phyloP scores from a whole-genome alignment of 2,329 filamentous ascomycete species.

The Colletotrichum ledebouriae region DNA sequence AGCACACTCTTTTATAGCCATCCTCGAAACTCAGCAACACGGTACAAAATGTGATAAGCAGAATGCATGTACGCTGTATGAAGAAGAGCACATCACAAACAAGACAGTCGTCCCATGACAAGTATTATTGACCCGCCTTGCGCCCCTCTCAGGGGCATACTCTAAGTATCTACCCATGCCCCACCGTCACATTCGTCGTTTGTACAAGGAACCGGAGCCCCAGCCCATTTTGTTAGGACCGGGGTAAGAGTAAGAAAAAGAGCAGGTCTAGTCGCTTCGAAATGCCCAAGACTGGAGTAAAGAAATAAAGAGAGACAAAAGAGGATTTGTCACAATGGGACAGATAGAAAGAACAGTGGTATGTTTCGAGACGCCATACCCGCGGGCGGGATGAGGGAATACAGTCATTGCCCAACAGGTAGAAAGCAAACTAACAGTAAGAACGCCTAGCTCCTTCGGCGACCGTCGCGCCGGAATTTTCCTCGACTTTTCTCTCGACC shows the following conservation, averaged over 20 bases:
- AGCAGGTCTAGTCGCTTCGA: conserved; percentile 22
- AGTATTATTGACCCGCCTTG: conserved; percentile 23
- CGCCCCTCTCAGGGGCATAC: neutral
- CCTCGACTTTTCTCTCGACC: conserved; percentile 2
- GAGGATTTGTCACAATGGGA: conserved; percentile 18
- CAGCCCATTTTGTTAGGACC: neutral
- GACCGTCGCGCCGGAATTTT: conserved; percentile 2
- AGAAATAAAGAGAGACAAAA: conserved; percentile 12
- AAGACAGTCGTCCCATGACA: neutral
- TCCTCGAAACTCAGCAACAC: too few relatives aligned
- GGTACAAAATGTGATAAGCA: too few relatives aligned
- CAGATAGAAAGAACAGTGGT: conserved; percentile 25
- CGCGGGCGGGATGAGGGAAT: neutral
- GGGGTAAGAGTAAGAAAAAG: conserved; percentile 4
- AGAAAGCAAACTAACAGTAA: conserved; percentile 9
- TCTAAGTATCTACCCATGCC: conserved; percentile 12
- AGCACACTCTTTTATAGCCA: too few relatives aligned
- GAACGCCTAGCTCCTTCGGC: conserved; percentile 32
- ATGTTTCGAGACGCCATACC: conserved; percentile 29
- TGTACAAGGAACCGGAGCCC: conserved; percentile 26
- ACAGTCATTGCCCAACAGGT: conserved; percentile 4
- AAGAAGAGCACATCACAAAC: neutral
- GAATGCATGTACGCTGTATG: too few relatives aligned
- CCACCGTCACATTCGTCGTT: conserved; percentile 7
- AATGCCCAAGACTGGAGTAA: conserved; percentile 12